Evolutionary conservation across 225 moss, liverwort and hornwort species (phyloP).

Genomic region (Sphagnum contortum): DNA sequence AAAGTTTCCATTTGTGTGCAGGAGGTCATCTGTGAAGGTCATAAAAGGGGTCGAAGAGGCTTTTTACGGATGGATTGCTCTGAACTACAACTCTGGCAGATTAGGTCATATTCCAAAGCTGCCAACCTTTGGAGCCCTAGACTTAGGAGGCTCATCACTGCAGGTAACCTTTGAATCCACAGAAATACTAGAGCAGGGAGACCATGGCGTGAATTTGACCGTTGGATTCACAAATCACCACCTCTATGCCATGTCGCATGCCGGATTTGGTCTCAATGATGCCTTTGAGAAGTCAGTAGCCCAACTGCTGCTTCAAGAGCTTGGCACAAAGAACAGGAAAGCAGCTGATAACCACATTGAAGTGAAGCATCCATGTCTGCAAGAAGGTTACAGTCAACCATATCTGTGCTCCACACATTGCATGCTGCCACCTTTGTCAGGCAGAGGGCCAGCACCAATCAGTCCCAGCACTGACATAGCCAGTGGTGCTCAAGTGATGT

Average conservation of each 20-base stretch:
- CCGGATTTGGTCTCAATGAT: slow-evolving; percentile 89
- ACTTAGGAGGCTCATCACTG: slow-evolving; percentile 91
- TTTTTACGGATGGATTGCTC: slow-evolving; percentile 94
- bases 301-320: slow-evolving; percentile 37
- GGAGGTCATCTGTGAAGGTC: slow-evolving; percentile 74
- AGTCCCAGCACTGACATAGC: slow-evolving; percentile 18
- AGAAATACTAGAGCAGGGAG: slow-evolving; percentile 30
- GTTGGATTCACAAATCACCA: slow-evolving; percentile 74
- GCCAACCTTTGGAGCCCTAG: slow-evolving; percentile 71
- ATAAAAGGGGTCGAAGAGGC: slow-evolving; percentile 96
- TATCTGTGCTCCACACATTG: slow-evolving; percentile 74
- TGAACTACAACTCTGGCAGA: slow-evolving; percentile 77
- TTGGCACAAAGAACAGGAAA: slow-evolving; percentile 12
- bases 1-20: slow-evolving; percentile 63
- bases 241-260: slow-evolving; percentile 84
- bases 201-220: slow-evolving; percentile 70
- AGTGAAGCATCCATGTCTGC: slow-evolving; percentile 77
- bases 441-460: slow-evolving; percentile 27
- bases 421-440: slow-evolving; percentile 40
- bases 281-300: slow-evolving; percentile 95
- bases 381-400: slow-evolving; percentile 61
- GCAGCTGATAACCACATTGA: slow-evolving; percentile 14
- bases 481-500: slow-evolving; percentile 33
- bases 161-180: slow-evolving; percentile 89
- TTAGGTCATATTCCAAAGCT: slow-evolving; percentile 42